Evolutionary conservation across 768 basidiomycete genomes (phyloP), one percentile per base, ranked within the genome.

Genomic region (Mycena indigotica): DNA sequence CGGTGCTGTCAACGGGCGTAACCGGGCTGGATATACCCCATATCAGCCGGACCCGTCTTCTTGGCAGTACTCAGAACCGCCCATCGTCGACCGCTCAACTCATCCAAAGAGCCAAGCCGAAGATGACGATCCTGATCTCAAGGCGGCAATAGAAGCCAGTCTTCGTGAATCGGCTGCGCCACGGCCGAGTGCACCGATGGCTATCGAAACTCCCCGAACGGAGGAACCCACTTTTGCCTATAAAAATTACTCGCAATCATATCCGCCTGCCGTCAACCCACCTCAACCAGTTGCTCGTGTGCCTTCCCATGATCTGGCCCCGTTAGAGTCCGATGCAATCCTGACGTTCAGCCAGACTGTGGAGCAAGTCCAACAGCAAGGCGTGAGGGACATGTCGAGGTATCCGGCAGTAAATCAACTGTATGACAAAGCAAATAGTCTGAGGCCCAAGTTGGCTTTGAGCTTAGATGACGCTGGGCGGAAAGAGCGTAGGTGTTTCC

Each of bases 121-220:
- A 12, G 95, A 96, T 28, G 91, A 96, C 3, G 96, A 99, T 71
- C 90, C 91, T 12, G 95, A 98, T 56, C 77, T 99, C 19, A 84
- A 80, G 57, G 91, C 96, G 19, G 97, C 97, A 0, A 99, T 99
- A 50, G 94, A 98, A 68, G 97, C 97, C 0, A 93, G 91, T 68
- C 72, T 99, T 60, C 80, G 87, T n/a, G 97, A 99, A 65, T 87
- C 83, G 2, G 85, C 80, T 57, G 86, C 89, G 12, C 88, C 88
- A 0, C 84, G 80, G 60, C 86, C 93, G 5, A 93, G 91, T 65
- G 91, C 91, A 0, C 93, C 94, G 1, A 71, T 82, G 17, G 83
- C 79, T 10, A 65, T 83, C 5, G 83, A 88, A 50, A 77, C 82
- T 2, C 76, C 83, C 3, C 73, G 75, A 19, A 67, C 70, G 1